Evolutionary conservation across 768 basidiomycete species (phyloP).

Genomic region (Mycena rosella): DNA sequence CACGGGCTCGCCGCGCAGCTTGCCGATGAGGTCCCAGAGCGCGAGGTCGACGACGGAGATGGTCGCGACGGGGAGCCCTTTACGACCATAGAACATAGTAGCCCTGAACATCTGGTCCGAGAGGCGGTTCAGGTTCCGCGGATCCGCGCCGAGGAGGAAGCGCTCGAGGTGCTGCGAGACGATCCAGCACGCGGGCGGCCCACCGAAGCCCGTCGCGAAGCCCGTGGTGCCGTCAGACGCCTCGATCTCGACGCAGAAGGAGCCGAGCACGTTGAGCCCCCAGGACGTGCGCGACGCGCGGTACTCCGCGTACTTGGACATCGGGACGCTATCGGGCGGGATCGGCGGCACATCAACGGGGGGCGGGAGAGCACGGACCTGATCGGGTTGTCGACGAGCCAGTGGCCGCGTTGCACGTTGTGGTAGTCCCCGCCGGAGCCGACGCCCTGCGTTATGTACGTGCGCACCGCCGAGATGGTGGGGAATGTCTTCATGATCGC

Average conservation of each 20-base stretch:
- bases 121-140: constrained; percentile 45
- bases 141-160: constrained; percentile 47
- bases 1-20: constrained; percentile 46
- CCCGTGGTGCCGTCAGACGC: constrained; percentile 48
- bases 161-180: constrained; percentile 46
- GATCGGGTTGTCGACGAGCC: constrained; percentile 45
- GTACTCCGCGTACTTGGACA: constrained; percentile 46
- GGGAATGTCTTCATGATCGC: constrained; percentile 39
- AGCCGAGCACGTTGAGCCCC: constrained; percentile 47
- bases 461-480: constrained; percentile 41
- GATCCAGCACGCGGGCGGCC: constrained; percentile 49
- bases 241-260: constrained; percentile 46
- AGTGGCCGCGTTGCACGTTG: constrained; percentile 41
- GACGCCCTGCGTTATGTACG: constrained; percentile 41
- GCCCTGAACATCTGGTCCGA: constrained; percentile 49
- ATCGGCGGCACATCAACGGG: constrained; percentile 11
- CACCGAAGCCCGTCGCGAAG: constrained; percentile 47
- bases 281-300: constrained; percentile 45
- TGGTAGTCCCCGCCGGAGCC: constrained; percentile 43
- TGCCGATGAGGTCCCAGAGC: constrained; percentile 48
- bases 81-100: constrained; percentile 48
- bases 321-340: constrained; percentile 32
- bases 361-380: constrained; percentile 26
- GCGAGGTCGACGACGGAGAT: constrained; percentile 49
- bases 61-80: constrained; percentile 47